Evolutionary conservation across 108 stramenopile species (phyloP).

Genomic region (Cyclostephanos tholiformis): DNA sequence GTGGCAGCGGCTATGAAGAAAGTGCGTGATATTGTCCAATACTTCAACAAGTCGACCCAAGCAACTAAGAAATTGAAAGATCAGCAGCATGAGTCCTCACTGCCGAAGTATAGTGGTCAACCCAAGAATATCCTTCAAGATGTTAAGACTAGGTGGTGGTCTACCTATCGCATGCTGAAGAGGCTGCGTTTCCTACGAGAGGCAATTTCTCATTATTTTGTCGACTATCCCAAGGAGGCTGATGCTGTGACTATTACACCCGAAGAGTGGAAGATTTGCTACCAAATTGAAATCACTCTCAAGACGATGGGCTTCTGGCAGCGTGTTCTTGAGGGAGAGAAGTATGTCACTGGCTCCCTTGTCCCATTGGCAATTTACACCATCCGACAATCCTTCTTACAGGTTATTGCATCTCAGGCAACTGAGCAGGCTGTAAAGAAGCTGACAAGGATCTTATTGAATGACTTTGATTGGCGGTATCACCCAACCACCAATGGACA

Average conservation of each 20-base stretch:
- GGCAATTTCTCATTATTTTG: no score
- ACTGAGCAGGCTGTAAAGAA: background rate
- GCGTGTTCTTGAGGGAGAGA: conserved; percentile 7
- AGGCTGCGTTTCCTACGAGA: no score
- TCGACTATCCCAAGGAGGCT: no score
- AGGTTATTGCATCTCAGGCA: background rate
- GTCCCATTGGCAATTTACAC: background rate
- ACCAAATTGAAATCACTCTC: background rate
- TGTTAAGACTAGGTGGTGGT: no score
- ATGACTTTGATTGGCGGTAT: background rate
- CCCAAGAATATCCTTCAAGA: no score
- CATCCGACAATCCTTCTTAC: background rate
- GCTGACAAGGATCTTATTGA: background rate
- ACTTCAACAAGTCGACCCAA: no score
- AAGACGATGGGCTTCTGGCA: background rate
- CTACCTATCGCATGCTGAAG: no score
- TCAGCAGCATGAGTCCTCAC: no score
- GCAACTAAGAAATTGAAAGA: no score
- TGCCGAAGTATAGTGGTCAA: no score
- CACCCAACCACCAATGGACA: background rate
- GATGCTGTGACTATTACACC: background rate
- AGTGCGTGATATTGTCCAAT: no score
- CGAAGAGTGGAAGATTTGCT: background rate
- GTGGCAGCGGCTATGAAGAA: no score
- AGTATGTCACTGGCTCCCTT: conserved; percentile 1